Evolutionary conservation across 495 filamentous ascomycete genomes (phyloP).

Genomic region (Hypoxylon subgilvum): DNA sequence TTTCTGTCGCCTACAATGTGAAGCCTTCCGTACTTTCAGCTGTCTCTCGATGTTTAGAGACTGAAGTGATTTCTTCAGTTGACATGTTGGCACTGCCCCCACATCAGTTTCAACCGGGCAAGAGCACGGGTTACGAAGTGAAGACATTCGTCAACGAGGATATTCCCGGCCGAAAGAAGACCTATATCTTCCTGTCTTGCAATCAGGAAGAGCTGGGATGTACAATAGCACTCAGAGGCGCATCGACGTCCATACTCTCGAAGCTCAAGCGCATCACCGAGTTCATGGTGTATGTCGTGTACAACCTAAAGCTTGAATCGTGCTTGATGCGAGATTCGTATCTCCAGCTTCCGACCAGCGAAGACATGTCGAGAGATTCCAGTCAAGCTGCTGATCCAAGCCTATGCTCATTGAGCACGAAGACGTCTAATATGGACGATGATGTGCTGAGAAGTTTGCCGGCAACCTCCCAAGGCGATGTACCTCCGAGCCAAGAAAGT

Average conservation of each 20-base stretch:
- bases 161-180: slow-evolving; percentile 78
- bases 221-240: slow-evolving; percentile 92
- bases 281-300: slow-evolving; percentile 98
- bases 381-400: slow-evolving; percentile 39
- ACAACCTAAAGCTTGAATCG: slow-evolving; percentile 95
- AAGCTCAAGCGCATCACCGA: slow-evolving; percentile 94
- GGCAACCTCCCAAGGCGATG: slow-evolving; percentile 18
- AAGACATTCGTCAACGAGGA: slow-evolving; percentile 88
- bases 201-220: slow-evolving; percentile 93
- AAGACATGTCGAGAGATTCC: slow-evolving; percentile 44
- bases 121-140: slow-evolving; percentile 85
- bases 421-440: slow-evolving; percentile 3
- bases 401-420: slow-evolving; percentile 9
- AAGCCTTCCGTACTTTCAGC: slow-evolving; percentile 95
- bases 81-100: slow-evolving; percentile 86
- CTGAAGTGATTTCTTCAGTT: slow-evolving; percentile 90
- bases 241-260: slow-evolving; percentile 67
- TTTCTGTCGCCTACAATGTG: slow-evolving; percentile 93
- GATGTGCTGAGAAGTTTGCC: slow-evolving; percentile 16
- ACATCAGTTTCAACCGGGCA: slow-evolving; percentile 68
- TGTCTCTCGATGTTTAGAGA: slow-evolving; percentile 87
- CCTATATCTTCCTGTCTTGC: slow-evolving; percentile 93
- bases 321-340: slow-evolving; percentile 96
- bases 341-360: slow-evolving; percentile 77
- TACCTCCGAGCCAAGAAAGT: slow-evolving; percentile 24